Evolutionary conservation across 129 eudicot species (phyloP).

Genomic region (Flaveria trinervia): DNA sequence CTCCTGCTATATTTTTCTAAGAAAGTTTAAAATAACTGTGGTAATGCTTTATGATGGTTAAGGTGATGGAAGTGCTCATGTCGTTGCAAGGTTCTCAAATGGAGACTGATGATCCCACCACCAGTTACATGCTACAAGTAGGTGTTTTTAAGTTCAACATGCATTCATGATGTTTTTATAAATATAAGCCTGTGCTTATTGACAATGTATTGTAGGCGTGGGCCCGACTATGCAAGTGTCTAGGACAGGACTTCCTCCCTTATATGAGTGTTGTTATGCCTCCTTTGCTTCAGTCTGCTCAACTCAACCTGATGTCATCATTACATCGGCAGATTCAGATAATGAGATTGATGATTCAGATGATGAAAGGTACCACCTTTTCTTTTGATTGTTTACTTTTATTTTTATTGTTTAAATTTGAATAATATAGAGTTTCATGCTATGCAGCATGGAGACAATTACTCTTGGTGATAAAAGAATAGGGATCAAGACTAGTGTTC

Average conservation of each 20-base stretch:
- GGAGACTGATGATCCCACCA: constrained; percentile 99
- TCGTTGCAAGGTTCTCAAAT: constrained; percentile 96
- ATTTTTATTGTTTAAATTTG: not conserved
- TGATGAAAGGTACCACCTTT: constrained; percentile 73
- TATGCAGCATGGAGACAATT: constrained; percentile 97
- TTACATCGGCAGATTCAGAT: constrained; percentile 95
- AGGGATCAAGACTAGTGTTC: constrained; percentile 96
- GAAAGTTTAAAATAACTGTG: not conserved
- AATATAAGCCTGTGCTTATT: no score
- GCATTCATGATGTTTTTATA: not conserved
- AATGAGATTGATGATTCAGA: constrained; percentile 93
- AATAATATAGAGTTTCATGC: constrained; percentile 11
- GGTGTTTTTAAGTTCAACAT: constrained; percentile 17
- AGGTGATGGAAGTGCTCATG: constrained; percentile 99
- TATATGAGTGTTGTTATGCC: constrained; percentile 99
- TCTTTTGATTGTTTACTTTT: constrained; percentile 8
- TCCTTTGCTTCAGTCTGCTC: constrained; percentile 96
- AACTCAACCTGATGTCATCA: constrained; percentile 96
- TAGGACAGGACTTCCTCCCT: constrained; percentile 99
- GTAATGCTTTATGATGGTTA: constrained; percentile 15
- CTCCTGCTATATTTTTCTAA: not conserved
- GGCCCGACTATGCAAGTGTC: constrained; percentile 99
- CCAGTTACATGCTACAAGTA: constrained; percentile 99
- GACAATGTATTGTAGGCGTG: constrained; percentile 62
- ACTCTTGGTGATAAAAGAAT: constrained; percentile 98